These are phyloP conservation scores for Saitozyma podzolica DNA, from an alignment of 768 basidiomycete genomes.

Conservation along the genomic window DNA sequence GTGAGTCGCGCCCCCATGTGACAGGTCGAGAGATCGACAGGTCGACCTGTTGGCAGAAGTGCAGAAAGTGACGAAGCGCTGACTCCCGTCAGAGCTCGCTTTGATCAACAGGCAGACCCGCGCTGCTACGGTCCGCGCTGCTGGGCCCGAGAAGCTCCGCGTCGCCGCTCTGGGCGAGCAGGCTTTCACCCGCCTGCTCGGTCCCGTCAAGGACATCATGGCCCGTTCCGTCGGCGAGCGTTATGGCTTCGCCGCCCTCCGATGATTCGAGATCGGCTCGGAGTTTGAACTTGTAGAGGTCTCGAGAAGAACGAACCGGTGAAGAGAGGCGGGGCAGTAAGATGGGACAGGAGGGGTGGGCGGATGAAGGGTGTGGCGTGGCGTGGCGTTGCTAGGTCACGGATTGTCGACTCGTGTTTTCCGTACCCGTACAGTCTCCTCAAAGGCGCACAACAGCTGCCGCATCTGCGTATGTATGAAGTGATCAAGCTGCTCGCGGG, in stretches of 20 bases:
- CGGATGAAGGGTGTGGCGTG: too few species aligned
- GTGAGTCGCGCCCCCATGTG: constrained; percentile 57
- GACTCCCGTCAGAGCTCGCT: constrained; percentile 70
- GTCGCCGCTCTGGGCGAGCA: constrained; percentile 90
- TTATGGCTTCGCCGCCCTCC: constrained; percentile 55
- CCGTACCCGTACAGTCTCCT: too few species aligned
- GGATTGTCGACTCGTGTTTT: too few species aligned
- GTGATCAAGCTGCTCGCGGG: too few species aligned
- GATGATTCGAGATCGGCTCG: constrained; percentile 5
- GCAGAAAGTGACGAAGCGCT: neutral
- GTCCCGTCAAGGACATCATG: constrained; percentile 89
- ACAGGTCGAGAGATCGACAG: neutral
- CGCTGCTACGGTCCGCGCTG: constrained; percentile 92
- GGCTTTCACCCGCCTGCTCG: constrained; percentile 89
- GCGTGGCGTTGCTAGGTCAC: too few species aligned
- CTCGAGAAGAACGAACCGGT: too few species aligned
- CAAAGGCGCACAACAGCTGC: too few species aligned
- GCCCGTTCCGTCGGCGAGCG: constrained; percentile 71
- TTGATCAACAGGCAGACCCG: constrained; percentile 83
- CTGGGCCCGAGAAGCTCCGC: constrained; percentile 68
- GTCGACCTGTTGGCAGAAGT: neutral
- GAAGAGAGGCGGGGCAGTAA: too few species aligned
- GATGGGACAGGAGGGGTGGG: too few species aligned
- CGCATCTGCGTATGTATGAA: too few species aligned
- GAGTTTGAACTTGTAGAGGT: neutral